Conservation (phyloP, 2,329 filamentous ascomycete genomes). For the Cladosporium sp. region DNA sequence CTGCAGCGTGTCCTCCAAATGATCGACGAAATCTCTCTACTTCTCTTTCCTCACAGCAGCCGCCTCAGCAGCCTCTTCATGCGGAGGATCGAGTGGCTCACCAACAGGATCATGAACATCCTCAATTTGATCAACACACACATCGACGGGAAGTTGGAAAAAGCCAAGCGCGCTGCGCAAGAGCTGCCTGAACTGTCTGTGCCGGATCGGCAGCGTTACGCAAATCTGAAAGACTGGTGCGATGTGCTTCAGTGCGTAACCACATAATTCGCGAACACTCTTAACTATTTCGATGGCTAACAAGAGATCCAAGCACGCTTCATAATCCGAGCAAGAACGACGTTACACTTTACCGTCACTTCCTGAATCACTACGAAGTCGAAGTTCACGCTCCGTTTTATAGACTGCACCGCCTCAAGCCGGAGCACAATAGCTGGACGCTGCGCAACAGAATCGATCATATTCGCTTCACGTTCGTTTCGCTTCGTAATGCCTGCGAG, state of each 20-base stretch:
- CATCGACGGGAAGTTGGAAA: neutral
- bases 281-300: neutral
- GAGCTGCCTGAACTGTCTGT: slow-evolving; percentile 6
- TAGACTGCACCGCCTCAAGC: neutral
- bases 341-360: slow-evolving; percentile 1
- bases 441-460: neutral
- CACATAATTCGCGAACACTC: neutral
- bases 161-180: neutral
- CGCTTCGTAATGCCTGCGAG: neutral
- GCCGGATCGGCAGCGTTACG: neutral
- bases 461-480: neutral
- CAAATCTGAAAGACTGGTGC: slow-evolving; percentile 1
- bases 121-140: slow-evolving; percentile 9
- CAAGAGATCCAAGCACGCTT: neutral
- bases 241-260: slow-evolving; percentile 1
- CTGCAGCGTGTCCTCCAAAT: slow-evolving; percentile 14
- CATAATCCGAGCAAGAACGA: slow-evolving; percentile 8
- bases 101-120: neutral
- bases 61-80: neutral
- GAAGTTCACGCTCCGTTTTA: slow-evolving; percentile 4
- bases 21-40: slow-evolving; percentile 12
- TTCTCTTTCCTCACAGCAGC: neutral
- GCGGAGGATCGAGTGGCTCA: neutral
- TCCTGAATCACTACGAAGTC: slow-evolving; percentile 2
- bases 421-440: slow-evolving; percentile 2